A percentile compares a stretch with the other conserved stretches of the same genome.
phyloP scores from a whole-genome alignment of 1,284 basidiomycete genomes.

The Heliocybe sulcata region DNA sequence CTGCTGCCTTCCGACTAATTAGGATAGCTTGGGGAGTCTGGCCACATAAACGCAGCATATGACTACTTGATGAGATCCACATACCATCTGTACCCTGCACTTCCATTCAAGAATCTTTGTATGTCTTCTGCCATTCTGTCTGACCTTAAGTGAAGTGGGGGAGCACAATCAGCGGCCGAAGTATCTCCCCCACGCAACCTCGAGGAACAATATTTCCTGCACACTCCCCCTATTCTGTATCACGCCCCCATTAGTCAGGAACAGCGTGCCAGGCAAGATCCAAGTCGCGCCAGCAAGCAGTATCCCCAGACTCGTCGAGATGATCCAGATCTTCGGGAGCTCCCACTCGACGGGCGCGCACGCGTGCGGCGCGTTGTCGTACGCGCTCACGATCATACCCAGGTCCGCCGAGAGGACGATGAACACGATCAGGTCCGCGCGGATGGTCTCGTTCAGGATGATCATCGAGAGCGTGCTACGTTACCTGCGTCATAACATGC shows the following conservation, averaged over 20 bases:
- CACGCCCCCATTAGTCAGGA: conserved; percentile 36
- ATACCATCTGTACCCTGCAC: too few relatives aligned
- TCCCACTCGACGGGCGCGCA: conserved; percentile 48
- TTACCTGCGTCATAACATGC: not conserved
- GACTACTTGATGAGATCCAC: too few relatives aligned
- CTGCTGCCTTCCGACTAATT: too few relatives aligned
- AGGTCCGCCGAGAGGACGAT: conserved; percentile 47
- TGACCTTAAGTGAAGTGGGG: too few relatives aligned
- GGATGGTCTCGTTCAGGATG: conserved; percentile 46
- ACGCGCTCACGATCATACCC: conserved; percentile 41
- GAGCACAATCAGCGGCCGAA: too few relatives aligned
- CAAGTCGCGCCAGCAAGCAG: conserved; percentile 31
- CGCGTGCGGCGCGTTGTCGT: conserved; percentile 41
- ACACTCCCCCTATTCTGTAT: conserved; percentile 43
- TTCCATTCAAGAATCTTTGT: too few relatives aligned
- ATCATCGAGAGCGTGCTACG: conserved; percentile 31
- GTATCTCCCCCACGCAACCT: too few relatives aligned
- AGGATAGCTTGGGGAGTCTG: too few relatives aligned
- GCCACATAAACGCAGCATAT: too few relatives aligned
- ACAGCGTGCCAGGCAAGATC: conserved; percentile 43
- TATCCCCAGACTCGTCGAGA: conserved; percentile 33
- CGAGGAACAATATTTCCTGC: conserved; percentile 45
- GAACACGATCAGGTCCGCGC: conserved; percentile 49
- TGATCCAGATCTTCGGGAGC: conserved; percentile 48
- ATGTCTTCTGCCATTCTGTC: too few relatives aligned